Conservation (phyloP, 78 protist genomes). For the Isochrysis galbana region DNA sequence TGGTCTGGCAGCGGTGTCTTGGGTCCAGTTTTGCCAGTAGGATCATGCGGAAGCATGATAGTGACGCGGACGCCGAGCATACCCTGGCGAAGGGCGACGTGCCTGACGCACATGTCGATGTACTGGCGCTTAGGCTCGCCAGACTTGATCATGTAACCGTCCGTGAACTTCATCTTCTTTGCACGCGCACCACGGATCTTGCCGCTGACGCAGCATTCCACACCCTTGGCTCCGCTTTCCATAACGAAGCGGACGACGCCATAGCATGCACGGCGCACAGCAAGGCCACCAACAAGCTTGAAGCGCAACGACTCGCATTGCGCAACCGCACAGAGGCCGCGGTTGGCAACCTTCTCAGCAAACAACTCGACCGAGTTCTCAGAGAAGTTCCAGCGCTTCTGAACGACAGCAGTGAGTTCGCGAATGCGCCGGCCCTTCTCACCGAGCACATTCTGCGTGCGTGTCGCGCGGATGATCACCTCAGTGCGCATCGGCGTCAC, state of each 20-base stretch:
- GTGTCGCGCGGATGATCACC: slow-evolving; percentile 98
- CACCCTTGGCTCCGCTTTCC: slow-evolving; percentile 97
- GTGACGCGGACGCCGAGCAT: slow-evolving; percentile 96
- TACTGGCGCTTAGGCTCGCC: slow-evolving; percentile 85
- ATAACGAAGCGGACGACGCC: slow-evolving; percentile 96
- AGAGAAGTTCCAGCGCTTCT: slow-evolving; percentile 95
- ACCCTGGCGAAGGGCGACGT: slow-evolving; percentile 85
- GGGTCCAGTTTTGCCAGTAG: slow-evolving; percentile 87
- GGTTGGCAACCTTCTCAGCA: slow-evolving; percentile 90
- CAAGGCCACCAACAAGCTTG: slow-evolving; percentile 93
- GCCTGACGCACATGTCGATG: slow-evolving; percentile 92
- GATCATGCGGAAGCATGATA: slow-evolving; percentile 97
- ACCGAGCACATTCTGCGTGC: slow-evolving; percentile 91
- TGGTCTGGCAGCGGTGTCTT: slow-evolving; percentile 82
- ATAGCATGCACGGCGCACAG: slow-evolving; percentile 92
- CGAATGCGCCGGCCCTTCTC: slow-evolving; percentile 96
- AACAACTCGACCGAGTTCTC: slow-evolving; percentile 89
- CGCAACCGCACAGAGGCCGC: slow-evolving; percentile 98
- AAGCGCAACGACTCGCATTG: slow-evolving; percentile 97
- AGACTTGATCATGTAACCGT: slow-evolving; percentile 98
- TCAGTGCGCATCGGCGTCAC: slow-evolving; percentile 93
- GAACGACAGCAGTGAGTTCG: slow-evolving; percentile 95
- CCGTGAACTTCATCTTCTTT: slow-evolving; percentile 98
- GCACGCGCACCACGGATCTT: slow-evolving; percentile 98
- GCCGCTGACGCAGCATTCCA: slow-evolving; percentile 97